A percentile compares a stretch with the other conserved stretches of the same genome.
Evolutionary conservation across 2,329 filamentous ascomycete genomes (phyloP).

Genomic region (Helotiales sp.): DNA sequence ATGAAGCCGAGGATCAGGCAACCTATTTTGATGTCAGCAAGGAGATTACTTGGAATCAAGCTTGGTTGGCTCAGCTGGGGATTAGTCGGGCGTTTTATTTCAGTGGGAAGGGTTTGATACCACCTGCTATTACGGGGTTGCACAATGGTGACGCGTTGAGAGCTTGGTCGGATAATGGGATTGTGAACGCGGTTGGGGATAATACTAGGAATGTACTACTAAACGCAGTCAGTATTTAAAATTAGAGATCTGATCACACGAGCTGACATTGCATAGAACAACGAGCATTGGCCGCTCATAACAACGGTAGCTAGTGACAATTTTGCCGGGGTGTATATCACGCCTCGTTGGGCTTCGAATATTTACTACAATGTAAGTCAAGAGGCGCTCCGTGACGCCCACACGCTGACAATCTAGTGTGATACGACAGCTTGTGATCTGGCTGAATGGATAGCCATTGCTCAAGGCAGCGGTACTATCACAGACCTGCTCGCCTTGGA

Average conservation of each 20-base stretch:
- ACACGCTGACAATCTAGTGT: constrained; percentile 44
- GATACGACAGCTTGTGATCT: constrained; percentile 59
- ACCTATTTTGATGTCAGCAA: constrained; percentile 60
- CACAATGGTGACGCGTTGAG: constrained; percentile 66
- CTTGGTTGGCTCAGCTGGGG: constrained; percentile 59
- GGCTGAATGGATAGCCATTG: constrained; percentile 65
- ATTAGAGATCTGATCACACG: too few relatives aligned
- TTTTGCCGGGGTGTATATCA: constrained; percentile 59
- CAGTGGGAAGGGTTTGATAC: constrained; percentile 60
- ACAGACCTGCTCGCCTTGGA: constrained; percentile 56
- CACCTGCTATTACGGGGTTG: constrained; percentile 65
- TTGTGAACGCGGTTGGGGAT: constrained; percentile 63
- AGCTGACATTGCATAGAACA: constrained; percentile 20
- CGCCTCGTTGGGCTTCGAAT: constrained; percentile 64
- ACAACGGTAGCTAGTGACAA: constrained; percentile 57
- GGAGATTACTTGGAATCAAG: constrained; percentile 64
- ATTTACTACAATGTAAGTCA: constrained; percentile 62
- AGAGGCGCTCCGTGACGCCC: neutral
- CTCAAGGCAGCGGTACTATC: constrained; percentile 58
- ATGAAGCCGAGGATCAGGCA: constrained; percentile 61
- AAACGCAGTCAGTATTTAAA: constrained; percentile 47
- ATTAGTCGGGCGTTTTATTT: constrained; percentile 52
- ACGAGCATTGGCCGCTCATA: constrained; percentile 59
- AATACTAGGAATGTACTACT: constrained; percentile 60
- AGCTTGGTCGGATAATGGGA: constrained; percentile 62